Base-by-base conservation (phyloP, 2,329 filamentous ascomycete species). In the Fusarium tuaranense region DNA sequence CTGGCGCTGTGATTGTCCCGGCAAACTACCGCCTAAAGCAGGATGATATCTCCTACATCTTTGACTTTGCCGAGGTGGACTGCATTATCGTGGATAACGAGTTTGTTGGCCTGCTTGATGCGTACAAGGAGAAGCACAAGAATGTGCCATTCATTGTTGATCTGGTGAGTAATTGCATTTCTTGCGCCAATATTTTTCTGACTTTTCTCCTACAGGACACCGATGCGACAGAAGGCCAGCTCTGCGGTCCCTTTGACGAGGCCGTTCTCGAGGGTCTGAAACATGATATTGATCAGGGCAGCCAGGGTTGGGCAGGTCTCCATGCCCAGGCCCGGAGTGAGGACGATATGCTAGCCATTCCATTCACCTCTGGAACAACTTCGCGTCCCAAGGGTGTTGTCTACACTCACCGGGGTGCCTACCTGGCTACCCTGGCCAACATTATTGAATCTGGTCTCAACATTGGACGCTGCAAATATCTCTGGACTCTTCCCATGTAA, bases 311-410 rank as follows among this genome's bases (percentile, higher is more conserved):
- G 96, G 88, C 87, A 16, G 94, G 90, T 1, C 88, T 98, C 27
- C 88, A 94, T 71, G 88, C 90, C 2, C 92, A 95, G 75, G 89
- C 89, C 4, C 85, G 87, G 1, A 88, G 95, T 77, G 97, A 99
- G 81, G 93, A 98, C 75, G 91, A 91, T 70, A 89, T 94, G 76
- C 89, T 98, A 70, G 95, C 95, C 4, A 91, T 99, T 65, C 94
- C 96, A 1, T 98, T 98, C 82, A 99, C 97, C 0, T 97, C 93
- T 32, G 96, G 96, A 5, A 98, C 97, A 1, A 98, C 97, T 0
- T 95, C 95, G 1, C 88, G 90, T 34, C 97, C 97, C 2, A 98
- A 99, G 82, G 97, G 97, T 7, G 96, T 98, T 4, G 92, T 97
- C 65, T 98, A 93, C 80, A 98, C 95, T 2, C 94, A 98, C 82